Base-by-base conservation (phyloP, 257 asterid genomes). In the Ajuga chamaepitys region DNA sequence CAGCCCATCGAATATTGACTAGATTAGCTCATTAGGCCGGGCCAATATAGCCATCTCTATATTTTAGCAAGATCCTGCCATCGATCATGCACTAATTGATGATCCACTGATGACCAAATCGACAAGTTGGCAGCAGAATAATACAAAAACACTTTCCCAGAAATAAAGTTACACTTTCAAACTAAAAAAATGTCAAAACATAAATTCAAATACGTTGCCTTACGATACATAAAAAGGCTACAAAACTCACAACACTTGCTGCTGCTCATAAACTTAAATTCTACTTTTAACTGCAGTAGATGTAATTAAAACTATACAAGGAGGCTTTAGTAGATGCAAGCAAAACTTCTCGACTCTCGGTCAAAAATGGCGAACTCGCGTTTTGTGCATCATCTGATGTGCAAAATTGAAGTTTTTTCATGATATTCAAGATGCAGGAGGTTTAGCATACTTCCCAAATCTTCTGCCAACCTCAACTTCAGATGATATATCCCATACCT, bases 401-500 rank as follows among this genome's bases (percentile, higher is more conserved):
- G 21, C 45, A 50, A 40, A 22, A 6, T 4, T n/a, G n/a, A n/a
- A 13, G n/a, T n/a, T 28, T 12, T 7, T 34, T 3, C 70, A 57
- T 45, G 1, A 9, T 37, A 41, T 21, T 74, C 79, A 71, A 54
- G 81, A 17, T 11, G 77, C 24, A 14, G 82, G 67, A 21, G 70
- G 57, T 59, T 48, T 71, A 16, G 70, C 70, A 46, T 51, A 83
- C 62, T 74, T 79, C 4, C 81, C 88, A 35, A 72, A 91, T 74
- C 80, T 85, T 57, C 70, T 68, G 22, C 69, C 72, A 51, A 88
- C 71, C 16, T 77, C 88, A 28, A 59, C 85, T 10, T 88, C 95
- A 9, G 93, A 70, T 28, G 73, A 70, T 32, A 79, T 45, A 72
- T 88, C 82, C 98, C 94, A 91, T 30, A 83, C 54, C 98, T 91